phyloP scores from a whole-genome alignment of 768 basidiomycete genomes.

The Tricholoma hemisulphureum region DNA sequence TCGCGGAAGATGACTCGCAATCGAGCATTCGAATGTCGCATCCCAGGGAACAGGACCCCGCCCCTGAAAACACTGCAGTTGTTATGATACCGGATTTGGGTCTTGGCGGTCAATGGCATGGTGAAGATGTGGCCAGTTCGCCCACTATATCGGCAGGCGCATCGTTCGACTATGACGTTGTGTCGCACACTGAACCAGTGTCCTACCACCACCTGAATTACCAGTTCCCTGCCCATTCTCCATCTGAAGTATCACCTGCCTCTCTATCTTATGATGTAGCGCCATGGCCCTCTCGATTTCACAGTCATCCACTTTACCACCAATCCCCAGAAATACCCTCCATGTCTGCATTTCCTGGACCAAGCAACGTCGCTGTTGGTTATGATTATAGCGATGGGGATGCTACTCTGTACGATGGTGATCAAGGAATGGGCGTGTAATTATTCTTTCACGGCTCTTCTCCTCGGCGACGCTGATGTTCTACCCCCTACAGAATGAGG shows the following conservation, averaged over 20 bases:
- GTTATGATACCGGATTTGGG: not conserved
- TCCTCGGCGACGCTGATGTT: not conserved
- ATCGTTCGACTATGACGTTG: not conserved
- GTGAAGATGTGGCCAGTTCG: not conserved
- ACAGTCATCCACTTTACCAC: not conserved
- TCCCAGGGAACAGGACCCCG: constrained; percentile 1
- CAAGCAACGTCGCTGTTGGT: not conserved
- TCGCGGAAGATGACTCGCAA: constrained; percentile 34
- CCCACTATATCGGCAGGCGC: not conserved
- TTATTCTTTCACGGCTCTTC: not conserved
- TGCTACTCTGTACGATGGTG: not conserved
- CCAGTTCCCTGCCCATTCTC: constrained; percentile 1
- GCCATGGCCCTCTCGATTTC: not conserved
- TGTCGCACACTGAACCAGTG: not conserved
- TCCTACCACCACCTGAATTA: constrained; percentile 7
- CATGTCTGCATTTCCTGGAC: not conserved
- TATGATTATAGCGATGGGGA: not conserved
- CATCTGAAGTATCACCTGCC: not conserved
- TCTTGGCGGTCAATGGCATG: not conserved
- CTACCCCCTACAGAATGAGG: not conserved
- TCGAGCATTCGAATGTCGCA: not conserved
- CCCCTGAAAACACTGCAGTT: not conserved
- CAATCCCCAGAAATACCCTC: not conserved
- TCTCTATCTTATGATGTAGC: not conserved
- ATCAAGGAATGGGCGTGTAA: not conserved